A percentile compares a stretch with the other conserved stretches of the same genome.
phyloP scores from a whole-genome alignment of 2,329 filamentous ascomycete species.

The Clonostachys rosea region DNA sequence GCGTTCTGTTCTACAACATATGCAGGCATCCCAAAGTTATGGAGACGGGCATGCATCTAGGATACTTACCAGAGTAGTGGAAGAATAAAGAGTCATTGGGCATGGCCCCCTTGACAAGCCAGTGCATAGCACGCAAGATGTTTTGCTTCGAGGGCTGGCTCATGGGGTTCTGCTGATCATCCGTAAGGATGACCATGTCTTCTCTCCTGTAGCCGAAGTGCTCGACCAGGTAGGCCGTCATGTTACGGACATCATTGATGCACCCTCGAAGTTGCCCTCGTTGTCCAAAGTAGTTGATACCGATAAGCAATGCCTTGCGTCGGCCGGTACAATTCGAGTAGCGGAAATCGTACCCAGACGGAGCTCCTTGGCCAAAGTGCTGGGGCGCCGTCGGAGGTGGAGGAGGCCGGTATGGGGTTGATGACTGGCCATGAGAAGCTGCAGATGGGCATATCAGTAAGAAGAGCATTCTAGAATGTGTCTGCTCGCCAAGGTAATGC shows the following conservation, averaged over 20 bases:
- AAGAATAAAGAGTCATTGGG: constrained; percentile 96
- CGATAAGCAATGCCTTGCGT: constrained; percentile 85
- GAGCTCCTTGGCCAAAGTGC: constrained; percentile 75
- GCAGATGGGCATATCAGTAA: too few species aligned
- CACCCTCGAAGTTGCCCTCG: constrained; percentile 86
- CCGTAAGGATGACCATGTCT: constrained; percentile 95
- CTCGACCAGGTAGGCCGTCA: constrained; percentile 85
- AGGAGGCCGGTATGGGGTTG: constrained; percentile 40
- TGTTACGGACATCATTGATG: constrained; percentile 97
- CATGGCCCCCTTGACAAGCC: constrained; percentile 88
- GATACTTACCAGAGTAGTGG: constrained; percentile 78
- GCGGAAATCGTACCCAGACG: constrained; percentile 76
- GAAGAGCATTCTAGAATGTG: too few species aligned
- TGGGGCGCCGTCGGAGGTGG: constrained; percentile 65
- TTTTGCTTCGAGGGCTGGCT: constrained; percentile 96
- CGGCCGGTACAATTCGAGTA: constrained; percentile 89
- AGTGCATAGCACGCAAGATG: constrained; percentile 94
- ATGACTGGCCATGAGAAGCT: too few species aligned
- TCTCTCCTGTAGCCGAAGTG: constrained; percentile 90
- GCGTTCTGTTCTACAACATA: not conserved
- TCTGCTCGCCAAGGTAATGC: constrained; percentile 1
- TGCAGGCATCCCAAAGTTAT: too few species aligned
- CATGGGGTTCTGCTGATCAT: constrained; percentile 96
- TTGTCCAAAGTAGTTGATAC: constrained; percentile 96
- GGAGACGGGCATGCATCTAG: too few species aligned